Base-by-base conservation (phyloP, 73 alveolate species). In the Breviolum minutum region DNA sequence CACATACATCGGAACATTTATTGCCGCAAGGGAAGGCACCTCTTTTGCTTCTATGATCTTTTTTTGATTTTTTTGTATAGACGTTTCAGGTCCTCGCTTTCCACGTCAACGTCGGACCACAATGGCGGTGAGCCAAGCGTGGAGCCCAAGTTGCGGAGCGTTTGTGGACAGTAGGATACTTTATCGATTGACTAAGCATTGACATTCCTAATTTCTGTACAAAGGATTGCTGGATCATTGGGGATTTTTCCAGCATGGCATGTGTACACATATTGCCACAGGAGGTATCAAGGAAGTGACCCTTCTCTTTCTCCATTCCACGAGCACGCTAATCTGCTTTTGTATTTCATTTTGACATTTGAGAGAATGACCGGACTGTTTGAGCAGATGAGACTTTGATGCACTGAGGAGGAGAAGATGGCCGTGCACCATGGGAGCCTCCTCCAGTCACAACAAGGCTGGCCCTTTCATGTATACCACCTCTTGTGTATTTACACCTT, bases 91-190 rank as follows among this genome's bases (percentile, higher is more conserved):
- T 89, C 81, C 29, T 89, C 95, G 60, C 76, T 64, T 54, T 87
- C 96, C 62, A 89, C 96, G 0, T 89, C 96, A 7, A 77, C 96
- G n/a, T 89, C 96, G 48, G 96, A 89, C 54, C 73, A 68, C 86
- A 66, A 68, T 70, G 96, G 82, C 60, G 74, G 82, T 66, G 74
- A 74, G 19, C 73, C 61, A 69, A 30, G 95, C 66, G 10, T 29
- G 83, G 48, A 27, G 71, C 90, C 70, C 94, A 66, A 27, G 48
- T 12, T 20, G 32, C 26, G 1, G 26, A 73, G 40, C 29, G 40
- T 0, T 13, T 24, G 82, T 17, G 82, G 82, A 29, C 12, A 40
- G 54, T 3, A 40, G 54, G 54, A 40, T 40, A 40, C 54, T 40
- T 40, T 40, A 40, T 40, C 54, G 54, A 40, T 40, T 40, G 54